Evolutionary conservation across 225 moss, liverwort and hornwort species (phyloP), one percentile per base, ranked within the genome.

Genomic region (Asterella californica): DNA sequence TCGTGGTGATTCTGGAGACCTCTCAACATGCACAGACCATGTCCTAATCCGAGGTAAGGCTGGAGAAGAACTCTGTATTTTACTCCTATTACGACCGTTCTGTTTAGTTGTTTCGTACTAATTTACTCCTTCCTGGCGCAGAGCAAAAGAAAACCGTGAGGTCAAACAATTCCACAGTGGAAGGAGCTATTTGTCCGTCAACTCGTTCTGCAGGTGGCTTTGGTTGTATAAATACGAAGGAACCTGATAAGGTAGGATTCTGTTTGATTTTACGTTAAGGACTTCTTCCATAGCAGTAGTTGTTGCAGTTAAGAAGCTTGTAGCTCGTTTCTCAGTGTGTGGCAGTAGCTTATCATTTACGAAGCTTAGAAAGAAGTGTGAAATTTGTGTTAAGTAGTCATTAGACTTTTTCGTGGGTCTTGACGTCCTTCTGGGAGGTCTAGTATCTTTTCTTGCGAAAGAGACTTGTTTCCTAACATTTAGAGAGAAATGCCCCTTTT

Each of bases 171-270:
- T 27, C 34, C 15, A 15, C 25, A 2, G 45, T 46, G 25, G 29
- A 48, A 47, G 63, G 15, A 45, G 7, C 64, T 30, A 48, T 29
- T 46, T 29, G 46, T 49, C 62, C 32, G n/a, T 64, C 63, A 30
- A 37, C 64, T 76, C 21, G 24, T 59, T 36, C 75, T 59, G 75
- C 18, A 18, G 36, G 57, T 59, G 52, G 53, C 19, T 32, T 50
- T 30, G 74, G 29, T 48, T 57, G 59, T 59, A 59, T 38, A 59
- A 36, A 60, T 76, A 38, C 36, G 9, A 15, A 37, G 36, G 59
- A 76, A 29, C 75, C 19, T 37, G 57, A 57, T 37, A 22, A 59
- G 75, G 75, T 76, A 76, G 57, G 37, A 34, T 17, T 61, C n/a
- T 6, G 7, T 27, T 6, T 11, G n/a, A 25, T 71, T n/a, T 46